Evolutionary conservation across 352 stramenopile species (phyloP).

Genomic region (Globisporangium camurandrum): DNA sequence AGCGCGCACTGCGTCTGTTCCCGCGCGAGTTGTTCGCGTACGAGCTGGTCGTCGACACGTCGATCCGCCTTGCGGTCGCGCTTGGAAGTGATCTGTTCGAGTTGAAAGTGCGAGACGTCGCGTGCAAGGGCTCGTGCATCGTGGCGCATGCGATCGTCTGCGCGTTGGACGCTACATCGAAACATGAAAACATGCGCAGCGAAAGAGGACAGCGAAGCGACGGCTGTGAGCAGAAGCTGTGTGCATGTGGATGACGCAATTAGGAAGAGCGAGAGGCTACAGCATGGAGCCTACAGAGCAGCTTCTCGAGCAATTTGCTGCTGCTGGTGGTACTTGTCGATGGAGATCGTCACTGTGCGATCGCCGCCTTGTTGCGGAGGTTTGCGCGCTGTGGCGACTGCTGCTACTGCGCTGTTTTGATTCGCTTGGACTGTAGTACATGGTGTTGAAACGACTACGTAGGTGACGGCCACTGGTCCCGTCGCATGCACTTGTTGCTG

Average conservation of each 20-base stretch:
- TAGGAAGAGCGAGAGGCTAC: not conserved
- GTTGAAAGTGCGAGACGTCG: conserved; percentile 14
- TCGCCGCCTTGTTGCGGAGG: conserved; percentile 1
- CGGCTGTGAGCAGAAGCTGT: too few species aligned
- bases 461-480: too few species aligned
- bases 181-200: not conserved
- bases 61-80: conserved; percentile 14
- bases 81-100: conserved; percentile 18
- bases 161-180: conserved; percentile 3
- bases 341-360: not conserved
- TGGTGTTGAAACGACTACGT: too few species aligned
- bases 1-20: conserved; percentile 23
- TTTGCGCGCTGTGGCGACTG: not conserved
- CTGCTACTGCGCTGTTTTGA: too few species aligned
- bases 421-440: too few species aligned
- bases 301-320: conserved; percentile 7
- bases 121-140: conserved; percentile 5
- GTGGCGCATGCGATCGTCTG: conserved; percentile 2
- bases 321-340: conserved; percentile 1
- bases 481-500: too few species aligned
- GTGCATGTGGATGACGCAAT: not conserved
- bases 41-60: conserved; percentile 18
- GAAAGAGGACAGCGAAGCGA: not conserved
- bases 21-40: conserved; percentile 30
- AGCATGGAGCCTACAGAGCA: conserved; percentile 1